Evolutionary conservation across 2,329 filamentous ascomycete genomes (phyloP), one percentile per base, ranked within the genome.

Genomic region (Neofusicoccum laricinum): DNA sequence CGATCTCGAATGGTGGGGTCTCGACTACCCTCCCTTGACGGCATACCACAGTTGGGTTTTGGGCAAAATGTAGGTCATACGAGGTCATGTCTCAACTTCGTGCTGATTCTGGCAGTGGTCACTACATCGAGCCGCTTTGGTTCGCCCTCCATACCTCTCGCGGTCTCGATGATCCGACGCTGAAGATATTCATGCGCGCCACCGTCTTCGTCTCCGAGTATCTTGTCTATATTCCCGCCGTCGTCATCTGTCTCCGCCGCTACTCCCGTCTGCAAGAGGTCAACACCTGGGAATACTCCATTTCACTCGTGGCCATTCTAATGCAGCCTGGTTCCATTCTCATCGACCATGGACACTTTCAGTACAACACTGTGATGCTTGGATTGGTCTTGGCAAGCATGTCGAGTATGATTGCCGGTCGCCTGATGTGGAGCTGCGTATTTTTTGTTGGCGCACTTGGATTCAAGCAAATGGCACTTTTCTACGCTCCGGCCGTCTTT

Each of bases 401-500:
- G 80, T 95, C 94, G 46, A 95, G 91, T 75, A 90, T 98, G 79
- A 78, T 97, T 58, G 92, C 93, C 2, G 91, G 91, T 3, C 86
- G 93, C 55, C 89, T 89, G 71, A 85, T 96, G 67, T 97, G 94
- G 93, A 87, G 91, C 30, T 93, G 92, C 67, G 86, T 97, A 65
- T 97, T 97, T 80, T 99, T 99, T 71, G 95, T 99, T 6, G 87
- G 86, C 15, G 91, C 94, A 2, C 82, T 99, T n/a, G 92, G 92
- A 5, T 99, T 98, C 83, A 99, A 99, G 82, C 95, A 99, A 77
- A 99, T 99, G 96, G 94, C 94, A 0, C 84, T 99, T 15, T 99
- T 98, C 80, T 99, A 97, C 77, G 93, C 96, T 2, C 93, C 96
- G 14, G 89, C 90, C 19, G 89, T 98, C 64, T 98, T 98, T 75